Percentiles rank a stretch among this genome's conserved stretches.
Conservation (phyloP, 78 protist genomes). For the Tieghemostelium lacteum region DNA sequence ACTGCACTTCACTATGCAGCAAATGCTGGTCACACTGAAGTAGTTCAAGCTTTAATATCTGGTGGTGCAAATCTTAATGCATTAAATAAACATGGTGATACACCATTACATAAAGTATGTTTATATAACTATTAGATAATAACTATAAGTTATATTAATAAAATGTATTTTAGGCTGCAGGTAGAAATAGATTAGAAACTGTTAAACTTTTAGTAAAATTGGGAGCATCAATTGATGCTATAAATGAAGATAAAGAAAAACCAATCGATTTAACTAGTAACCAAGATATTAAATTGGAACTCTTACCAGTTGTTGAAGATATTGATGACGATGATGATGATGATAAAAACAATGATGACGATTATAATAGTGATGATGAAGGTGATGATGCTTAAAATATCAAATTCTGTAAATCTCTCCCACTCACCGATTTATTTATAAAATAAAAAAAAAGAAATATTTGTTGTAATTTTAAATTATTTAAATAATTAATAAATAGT, state of each 20-base stretch:
- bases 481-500: neutral
- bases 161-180: slow-evolving; percentile 15
- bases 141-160: neutral
- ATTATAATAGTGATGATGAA: slow-evolving; percentile 56
- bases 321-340: slow-evolving; percentile 47
- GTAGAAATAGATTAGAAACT: slow-evolving; percentile 30
- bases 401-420: no score
- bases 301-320: slow-evolving; percentile 31
- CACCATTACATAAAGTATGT: slow-evolving; percentile 65
- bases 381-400: slow-evolving; percentile 19
- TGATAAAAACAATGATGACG: slow-evolving; percentile 17
- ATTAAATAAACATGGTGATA: slow-evolving; percentile 61
- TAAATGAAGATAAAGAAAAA: slow-evolving; percentile 57
- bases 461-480: neutral
- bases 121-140: neutral
- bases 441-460: no score
- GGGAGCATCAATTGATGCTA: slow-evolving; percentile 21
- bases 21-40: slow-evolving; percentile 53
- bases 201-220: slow-evolving; percentile 28
- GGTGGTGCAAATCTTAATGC: slow-evolving; percentile 51
- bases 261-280: slow-evolving; percentile 42
- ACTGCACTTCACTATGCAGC: slow-evolving; percentile 78
- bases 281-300: slow-evolving; percentile 31
- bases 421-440: no score
- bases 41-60: slow-evolving; percentile 26